phyloP scores from a whole-genome alignment of 2,329 filamentous ascomycete genomes.

The Botryotinia globosa region DNA sequence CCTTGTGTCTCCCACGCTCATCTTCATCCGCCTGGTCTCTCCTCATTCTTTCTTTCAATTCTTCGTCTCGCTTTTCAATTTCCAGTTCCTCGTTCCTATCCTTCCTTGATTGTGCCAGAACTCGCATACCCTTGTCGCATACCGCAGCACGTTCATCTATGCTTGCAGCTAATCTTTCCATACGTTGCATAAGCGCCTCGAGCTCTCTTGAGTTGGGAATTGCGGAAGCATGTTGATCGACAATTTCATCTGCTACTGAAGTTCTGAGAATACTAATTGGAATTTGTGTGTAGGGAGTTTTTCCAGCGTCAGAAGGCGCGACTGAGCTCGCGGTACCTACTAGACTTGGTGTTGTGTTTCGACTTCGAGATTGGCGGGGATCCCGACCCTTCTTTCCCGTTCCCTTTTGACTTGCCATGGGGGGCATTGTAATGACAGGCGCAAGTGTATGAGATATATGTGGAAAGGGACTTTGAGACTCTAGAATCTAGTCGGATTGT shows the following conservation, averaged over 20 bases:
- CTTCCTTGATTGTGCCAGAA: slow-evolving; percentile 64
- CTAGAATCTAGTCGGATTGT: neutral
- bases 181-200: slow-evolving; percentile 60
- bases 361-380: slow-evolving; percentile 64
- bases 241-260: slow-evolving; percentile 60
- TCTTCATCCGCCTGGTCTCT: slow-evolving; percentile 49
- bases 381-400: slow-evolving; percentile 64
- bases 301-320: slow-evolving; percentile 49
- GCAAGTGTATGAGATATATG: neutral
- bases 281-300: slow-evolving; percentile 66
- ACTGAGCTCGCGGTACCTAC: slow-evolving; percentile 37
- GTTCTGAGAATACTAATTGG: slow-evolving; percentile 57
- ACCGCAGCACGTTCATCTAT: slow-evolving; percentile 65
- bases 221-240: slow-evolving; percentile 58
- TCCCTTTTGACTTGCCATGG: slow-evolving; percentile 57
- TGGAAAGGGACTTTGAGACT: neutral
- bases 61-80: slow-evolving; percentile 47
- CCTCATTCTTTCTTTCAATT: slow-evolving; percentile 37
- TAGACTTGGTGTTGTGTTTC: slow-evolving; percentile 72
- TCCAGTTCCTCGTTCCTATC: slow-evolving; percentile 54
- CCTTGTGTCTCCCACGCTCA: slow-evolving; percentile 49
- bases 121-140: slow-evolving; percentile 71
- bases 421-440: slow-evolving; percentile 49
- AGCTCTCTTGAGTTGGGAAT: slow-evolving; percentile 63
- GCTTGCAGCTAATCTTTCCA: slow-evolving; percentile 62